phyloP scores from a whole-genome alignment of 345 rosid genomes.

The Psidium guajava region DNA sequence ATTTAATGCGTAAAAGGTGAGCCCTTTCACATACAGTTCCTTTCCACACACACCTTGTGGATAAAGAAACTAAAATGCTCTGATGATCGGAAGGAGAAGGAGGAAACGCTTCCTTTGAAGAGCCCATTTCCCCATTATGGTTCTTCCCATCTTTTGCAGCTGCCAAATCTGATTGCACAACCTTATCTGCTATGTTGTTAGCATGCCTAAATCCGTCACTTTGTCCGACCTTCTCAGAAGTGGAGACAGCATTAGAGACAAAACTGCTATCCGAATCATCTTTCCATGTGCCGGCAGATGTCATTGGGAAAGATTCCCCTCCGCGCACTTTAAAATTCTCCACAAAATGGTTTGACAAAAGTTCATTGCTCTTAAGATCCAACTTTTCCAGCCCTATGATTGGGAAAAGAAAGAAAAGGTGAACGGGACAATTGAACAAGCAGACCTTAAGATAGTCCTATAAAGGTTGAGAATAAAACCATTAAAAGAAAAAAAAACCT shows the following conservation, averaged over 20 bases:
- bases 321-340: conserved; percentile 17
- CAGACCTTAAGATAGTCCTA: neutral
- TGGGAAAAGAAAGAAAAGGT: neutral
- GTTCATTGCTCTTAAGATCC: neutral
- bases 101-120: conserved; percentile 75
- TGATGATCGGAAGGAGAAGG: conserved; percentile 90
- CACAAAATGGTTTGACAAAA: neutral
- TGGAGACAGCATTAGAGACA: conserved; percentile 5
- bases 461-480: conserved; percentile 1
- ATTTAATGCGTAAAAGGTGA: conserved; percentile 83
- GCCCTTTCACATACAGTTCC: conserved; percentile 88
- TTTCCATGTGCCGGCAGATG: neutral
- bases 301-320: conserved; percentile 19
- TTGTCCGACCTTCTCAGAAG: conserved; percentile 11
- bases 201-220: conserved; percentile 8
- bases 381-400: neutral
- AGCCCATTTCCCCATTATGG: conserved; percentile 30
- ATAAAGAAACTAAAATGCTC: conserved; percentile 90
- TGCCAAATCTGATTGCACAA: conserved; percentile 9
- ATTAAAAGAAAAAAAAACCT: neutral
- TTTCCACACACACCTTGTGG: conserved; percentile 89
- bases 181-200: conserved; percentile 4
- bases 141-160: conserved; percentile 14
- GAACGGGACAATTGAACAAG: neutral
- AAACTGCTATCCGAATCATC: conserved; percentile 1